phyloP scores from a whole-genome alignment of 371 early-diverging fungal species.

The Globomyces sp. region DNA sequence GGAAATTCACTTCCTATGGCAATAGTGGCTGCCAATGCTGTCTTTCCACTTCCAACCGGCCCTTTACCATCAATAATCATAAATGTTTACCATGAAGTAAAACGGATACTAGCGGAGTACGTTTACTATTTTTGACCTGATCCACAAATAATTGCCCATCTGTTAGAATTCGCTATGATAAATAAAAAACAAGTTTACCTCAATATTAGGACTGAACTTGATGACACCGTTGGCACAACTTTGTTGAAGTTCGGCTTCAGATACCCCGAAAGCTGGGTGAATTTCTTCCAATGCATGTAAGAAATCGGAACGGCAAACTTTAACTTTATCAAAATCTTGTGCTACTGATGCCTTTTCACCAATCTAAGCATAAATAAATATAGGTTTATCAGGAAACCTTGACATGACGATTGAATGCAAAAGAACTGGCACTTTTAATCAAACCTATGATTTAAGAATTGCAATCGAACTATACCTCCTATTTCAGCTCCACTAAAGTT shows the following conservation, averaged over 20 bases:
- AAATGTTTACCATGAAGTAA: slow-evolving; percentile 64
- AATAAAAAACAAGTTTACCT: slow-evolving; percentile 42
- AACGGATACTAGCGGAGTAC: slow-evolving; percentile 86
- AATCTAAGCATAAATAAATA: slow-evolving; percentile 34
- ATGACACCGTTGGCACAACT: slow-evolving; percentile 87
- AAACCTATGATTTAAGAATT: slow-evolving; percentile 48
- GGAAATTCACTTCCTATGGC: slow-evolving; percentile 96
- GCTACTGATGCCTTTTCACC: slow-evolving; percentile 78
- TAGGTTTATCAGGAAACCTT: slow-evolving; percentile 49
- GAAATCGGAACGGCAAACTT: slow-evolving; percentile 92
- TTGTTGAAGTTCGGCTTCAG: slow-evolving; percentile 86
- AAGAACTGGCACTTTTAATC: slow-evolving; percentile 98
- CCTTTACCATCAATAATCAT: slow-evolving; percentile 37
- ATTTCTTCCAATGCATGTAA: slow-evolving; percentile 95
- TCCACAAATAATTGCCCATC: slow-evolving; percentile 84
- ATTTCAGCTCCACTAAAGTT: slow-evolving; percentile 99
- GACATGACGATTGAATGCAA: slow-evolving; percentile 98
- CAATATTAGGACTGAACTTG: slow-evolving; percentile 68
- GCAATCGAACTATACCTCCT: slow-evolving; percentile 55
- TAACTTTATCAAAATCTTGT: slow-evolving; percentile 83
- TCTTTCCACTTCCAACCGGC: slow-evolving; percentile 94
- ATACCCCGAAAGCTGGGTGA: slow-evolving; percentile 96
- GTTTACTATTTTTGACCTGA: slow-evolving; percentile 77
- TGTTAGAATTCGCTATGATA: slow-evolving; percentile 61
- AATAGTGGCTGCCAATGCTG: slow-evolving; percentile 95